Evolutionary conservation across 1,284 basidiomycete species (phyloP).

Genomic region (Inonotus hispidus): DNA sequence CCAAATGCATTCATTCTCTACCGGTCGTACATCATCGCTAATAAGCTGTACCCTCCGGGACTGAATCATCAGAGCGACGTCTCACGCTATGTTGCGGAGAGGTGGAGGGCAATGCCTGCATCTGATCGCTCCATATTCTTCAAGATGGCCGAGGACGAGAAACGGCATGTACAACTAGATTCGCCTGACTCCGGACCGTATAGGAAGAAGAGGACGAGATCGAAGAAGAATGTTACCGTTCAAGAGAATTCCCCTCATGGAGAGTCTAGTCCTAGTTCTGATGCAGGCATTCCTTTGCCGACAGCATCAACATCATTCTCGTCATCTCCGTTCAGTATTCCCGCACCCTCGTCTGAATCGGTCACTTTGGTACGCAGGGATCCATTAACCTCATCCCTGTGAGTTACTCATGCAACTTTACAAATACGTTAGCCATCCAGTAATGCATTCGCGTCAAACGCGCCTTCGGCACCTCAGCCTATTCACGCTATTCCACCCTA

Average conservation of each 20-base stretch:
- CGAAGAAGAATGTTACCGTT: slow-evolving; percentile 21
- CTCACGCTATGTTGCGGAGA: not conserved
- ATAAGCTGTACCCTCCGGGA: not conserved
- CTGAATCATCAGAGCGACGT: slow-evolving; percentile 7
- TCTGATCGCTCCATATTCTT: not conserved
- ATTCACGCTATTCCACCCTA: not conserved
- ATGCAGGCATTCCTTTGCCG: not conserved
- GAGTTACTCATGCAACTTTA: not conserved
- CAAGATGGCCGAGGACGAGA: not conserved
- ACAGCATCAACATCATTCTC: too few species aligned
- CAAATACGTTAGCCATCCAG: too few species aligned
- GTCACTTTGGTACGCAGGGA: not conserved
- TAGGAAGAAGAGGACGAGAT: slow-evolving; percentile 24
- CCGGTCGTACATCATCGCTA: not conserved
- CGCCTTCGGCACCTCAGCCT: not conserved
- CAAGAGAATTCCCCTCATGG: slow-evolving; percentile 29
- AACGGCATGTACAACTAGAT: not conserved
- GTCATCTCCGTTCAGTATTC: not conserved
- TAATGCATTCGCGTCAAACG: not conserved
- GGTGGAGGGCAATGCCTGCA: not conserved
- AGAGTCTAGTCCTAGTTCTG: slow-evolving; percentile 17
- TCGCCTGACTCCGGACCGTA: not conserved
- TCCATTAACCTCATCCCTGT: not conserved
- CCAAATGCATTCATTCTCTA: slow-evolving; percentile 14
- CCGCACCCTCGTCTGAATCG: not conserved